Percentiles rank a stretch among this genome's conserved stretches.
Evolutionary conservation across 805 yeast genomes (phyloP).

Genomic region (Wickerhamiella bombiphila): DNA sequence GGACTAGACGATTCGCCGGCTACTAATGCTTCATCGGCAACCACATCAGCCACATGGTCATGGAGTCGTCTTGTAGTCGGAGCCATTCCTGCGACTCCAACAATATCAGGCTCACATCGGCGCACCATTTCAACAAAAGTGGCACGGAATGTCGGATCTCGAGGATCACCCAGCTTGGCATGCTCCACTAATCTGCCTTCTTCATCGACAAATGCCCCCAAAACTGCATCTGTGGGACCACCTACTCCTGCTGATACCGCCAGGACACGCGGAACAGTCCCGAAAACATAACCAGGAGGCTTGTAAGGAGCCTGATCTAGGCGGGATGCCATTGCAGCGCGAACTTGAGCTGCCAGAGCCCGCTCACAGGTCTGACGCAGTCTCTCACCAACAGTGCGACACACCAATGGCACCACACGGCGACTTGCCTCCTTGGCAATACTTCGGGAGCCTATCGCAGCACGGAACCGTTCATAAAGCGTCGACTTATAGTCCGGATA

Average conservation of each 20-base stretch:
- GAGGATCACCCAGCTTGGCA: conserved; percentile 65
- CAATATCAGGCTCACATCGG: conserved; percentile 68
- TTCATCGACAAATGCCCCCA: conserved; percentile 66
- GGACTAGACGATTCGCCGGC: conserved; percentile 26
- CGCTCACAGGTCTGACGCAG: conserved; percentile 64
- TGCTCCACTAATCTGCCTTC: conserved; percentile 65
- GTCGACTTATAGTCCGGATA: conserved; percentile 31
- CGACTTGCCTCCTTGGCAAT: conserved; percentile 55
- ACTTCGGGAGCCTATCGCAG: too few relatives aligned
- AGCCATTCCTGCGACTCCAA: conserved; percentile 81
- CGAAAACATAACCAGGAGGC: conserved; percentile 61
- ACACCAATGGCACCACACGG: conserved; percentile 49
- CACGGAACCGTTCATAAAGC: conserved; percentile 27
- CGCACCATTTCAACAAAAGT: conserved; percentile 46
- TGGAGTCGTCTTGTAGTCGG: conserved; percentile 51
- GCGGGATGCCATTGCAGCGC: conserved; percentile 51
- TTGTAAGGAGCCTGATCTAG: conserved; percentile 89
- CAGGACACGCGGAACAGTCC: conserved; percentile 73
- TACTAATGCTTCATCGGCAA: conserved; percentile 34
- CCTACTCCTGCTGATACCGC: conserved; percentile 82
- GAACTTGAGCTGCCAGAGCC: conserved; percentile 49
- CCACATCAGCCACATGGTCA: conserved; percentile 38
- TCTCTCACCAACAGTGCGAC: conserved; percentile 69
- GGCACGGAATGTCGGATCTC: conserved; percentile 46
- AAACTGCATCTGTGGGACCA: conserved; percentile 66